phyloP scores from a whole-genome alignment of 2,329 filamentous ascomycete species.

The Cercospora sesami region DNA sequence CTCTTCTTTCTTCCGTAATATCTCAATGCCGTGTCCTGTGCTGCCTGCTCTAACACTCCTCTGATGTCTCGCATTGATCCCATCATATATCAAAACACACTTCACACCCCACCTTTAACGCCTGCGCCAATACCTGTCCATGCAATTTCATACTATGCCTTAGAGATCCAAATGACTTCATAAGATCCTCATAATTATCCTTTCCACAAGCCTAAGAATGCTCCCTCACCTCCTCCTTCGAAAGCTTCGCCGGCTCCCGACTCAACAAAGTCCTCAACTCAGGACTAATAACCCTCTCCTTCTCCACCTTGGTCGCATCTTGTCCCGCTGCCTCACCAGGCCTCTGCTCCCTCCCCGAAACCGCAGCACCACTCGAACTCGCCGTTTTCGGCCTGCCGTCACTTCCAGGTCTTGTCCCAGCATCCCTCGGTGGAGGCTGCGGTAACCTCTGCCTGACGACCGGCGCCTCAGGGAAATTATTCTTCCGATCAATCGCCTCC shows the following conservation, averaged over 20 bases:
- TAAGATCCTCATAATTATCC: background rate
- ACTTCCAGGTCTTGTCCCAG: slow-evolving; percentile 25
- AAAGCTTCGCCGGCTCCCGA: slow-evolving; percentile 57
- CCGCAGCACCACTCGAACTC: slow-evolving; percentile 25
- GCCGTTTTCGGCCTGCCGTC: slow-evolving; percentile 25
- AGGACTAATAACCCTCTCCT: slow-evolving; percentile 60
- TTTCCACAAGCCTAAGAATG: slow-evolving; percentile 39
- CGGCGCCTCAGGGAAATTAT: slow-evolving; percentile 69
- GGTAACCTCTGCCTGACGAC: slow-evolving; percentile 51
- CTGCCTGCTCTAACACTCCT: background rate
- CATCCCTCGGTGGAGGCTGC: slow-evolving; percentile 27
- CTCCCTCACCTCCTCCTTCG: slow-evolving; percentile 48
- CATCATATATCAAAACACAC: background rate
- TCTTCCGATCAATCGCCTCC: slow-evolving; percentile 88
- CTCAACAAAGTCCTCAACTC: slow-evolving; percentile 64
- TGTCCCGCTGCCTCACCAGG: slow-evolving; percentile 17
- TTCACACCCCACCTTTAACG: background rate
- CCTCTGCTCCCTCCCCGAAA: slow-evolving; percentile 42
- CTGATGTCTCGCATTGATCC: background rate
- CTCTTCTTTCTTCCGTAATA: background rate
- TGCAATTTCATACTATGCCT: slow-evolving; percentile 5
- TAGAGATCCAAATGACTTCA: background rate
- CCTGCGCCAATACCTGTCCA: background rate
- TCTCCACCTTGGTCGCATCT: slow-evolving; percentile 33
- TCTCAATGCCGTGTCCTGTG: background rate